These are phyloP conservation scores for Rhizophora apiculata DNA, from an alignment of 345 rosid species.

Conservation along the genomic window DNA sequence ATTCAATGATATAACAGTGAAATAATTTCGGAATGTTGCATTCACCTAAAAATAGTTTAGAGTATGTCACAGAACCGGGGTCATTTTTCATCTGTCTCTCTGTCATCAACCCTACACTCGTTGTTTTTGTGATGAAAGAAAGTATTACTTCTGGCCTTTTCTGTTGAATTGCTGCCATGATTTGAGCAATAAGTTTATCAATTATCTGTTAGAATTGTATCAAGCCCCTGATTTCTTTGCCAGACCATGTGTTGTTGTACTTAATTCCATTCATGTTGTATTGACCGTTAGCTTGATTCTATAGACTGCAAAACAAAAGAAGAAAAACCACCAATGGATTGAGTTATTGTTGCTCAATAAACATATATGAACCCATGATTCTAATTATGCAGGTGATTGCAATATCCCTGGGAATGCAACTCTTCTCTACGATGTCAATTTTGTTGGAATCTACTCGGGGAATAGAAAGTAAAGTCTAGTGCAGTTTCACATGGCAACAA, in stretches of 20 bases:
- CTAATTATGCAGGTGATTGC: conserved; percentile 67
- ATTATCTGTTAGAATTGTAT: neutral
- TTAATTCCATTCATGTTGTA: conserved; percentile 2
- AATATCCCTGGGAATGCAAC: conserved; percentile 95
- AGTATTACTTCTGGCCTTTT: no score
- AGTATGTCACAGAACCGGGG: no score
- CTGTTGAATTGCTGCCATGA: no score
- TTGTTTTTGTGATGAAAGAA: no score
- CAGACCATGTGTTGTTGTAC: neutral
- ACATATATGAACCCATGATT: neutral
- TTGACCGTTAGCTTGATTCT: neutral
- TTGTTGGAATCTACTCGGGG: conserved; percentile 72
- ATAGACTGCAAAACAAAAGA: neutral
- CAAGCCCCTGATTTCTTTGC: neutral
- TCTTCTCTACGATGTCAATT: conserved; percentile 74
- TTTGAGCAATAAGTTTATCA: neutral
- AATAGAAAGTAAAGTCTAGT: conserved; percentile 49
- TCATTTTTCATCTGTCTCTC: no score
- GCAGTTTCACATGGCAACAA: neutral
- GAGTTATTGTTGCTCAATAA: neutral
- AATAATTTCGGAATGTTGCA: no score
- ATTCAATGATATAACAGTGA: no score
- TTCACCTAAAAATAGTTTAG: no score
- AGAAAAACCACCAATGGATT: neutral
- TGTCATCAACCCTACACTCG: no score